Conservation (phyloP, 2,329 filamentous ascomycete genomes). For the Fusarium hostae region DNA sequence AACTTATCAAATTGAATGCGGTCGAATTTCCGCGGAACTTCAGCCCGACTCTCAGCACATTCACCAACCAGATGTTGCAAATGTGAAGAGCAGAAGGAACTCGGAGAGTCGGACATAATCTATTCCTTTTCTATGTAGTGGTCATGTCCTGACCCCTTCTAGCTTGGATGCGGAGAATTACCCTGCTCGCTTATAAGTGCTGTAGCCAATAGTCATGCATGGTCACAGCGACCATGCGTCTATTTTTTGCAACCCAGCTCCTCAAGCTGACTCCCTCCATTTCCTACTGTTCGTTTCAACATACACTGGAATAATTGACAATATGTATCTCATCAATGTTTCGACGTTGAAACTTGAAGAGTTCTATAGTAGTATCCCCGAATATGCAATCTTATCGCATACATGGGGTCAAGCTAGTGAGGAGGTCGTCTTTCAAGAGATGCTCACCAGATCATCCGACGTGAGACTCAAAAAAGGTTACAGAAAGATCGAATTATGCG, state of each 20-base stretch:
- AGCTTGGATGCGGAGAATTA: neutral
- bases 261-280: neutral
- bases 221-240: neutral
- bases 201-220: neutral
- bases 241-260: neutral
- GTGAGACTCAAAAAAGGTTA: conserved; percentile 30
- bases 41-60: too few species aligned
- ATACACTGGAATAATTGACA: fast-evolving
- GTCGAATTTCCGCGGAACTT: too few species aligned
- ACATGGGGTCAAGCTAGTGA: conserved; percentile 24
- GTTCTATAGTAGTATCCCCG: conserved; percentile 23
- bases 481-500: conserved; percentile 40
- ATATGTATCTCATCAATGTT: conserved; percentile 37
- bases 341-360: conserved; percentile 19
- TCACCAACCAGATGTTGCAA: too few species aligned
- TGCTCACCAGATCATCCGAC: neutral
- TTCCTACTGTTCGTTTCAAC: fast-evolving
- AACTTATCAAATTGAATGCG: too few species aligned
- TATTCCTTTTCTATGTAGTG: too few species aligned
- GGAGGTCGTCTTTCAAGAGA: conserved; percentile 13
- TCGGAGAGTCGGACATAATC: too few species aligned
- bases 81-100: too few species aligned
- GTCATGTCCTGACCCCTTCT: neutral
- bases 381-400: conserved; percentile 37
- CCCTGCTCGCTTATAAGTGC: neutral